Conservation (phyloP, 2,329 filamentous ascomycete species). For the Aspergillus neotritici region DNA sequence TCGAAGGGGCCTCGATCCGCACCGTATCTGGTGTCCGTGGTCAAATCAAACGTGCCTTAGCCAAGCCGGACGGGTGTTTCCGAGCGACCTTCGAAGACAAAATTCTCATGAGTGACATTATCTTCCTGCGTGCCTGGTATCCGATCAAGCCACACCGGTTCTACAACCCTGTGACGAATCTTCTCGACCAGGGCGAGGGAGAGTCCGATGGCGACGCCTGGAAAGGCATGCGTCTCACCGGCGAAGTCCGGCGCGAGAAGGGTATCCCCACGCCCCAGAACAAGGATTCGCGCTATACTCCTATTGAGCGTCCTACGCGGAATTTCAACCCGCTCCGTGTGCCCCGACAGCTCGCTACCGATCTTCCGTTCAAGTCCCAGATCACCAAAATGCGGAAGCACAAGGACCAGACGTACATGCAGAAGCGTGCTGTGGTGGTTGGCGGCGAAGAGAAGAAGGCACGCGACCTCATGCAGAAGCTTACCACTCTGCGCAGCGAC, state of each 20-base stretch:
- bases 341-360: constrained; percentile 56
- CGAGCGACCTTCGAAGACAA: constrained; percentile 98
- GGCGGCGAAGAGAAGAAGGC: constrained; percentile 84
- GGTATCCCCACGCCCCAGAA: constrained; percentile 69
- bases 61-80: constrained; percentile 92
- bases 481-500: constrained; percentile 84
- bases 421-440: constrained; percentile 88
- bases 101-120: constrained; percentile 91
- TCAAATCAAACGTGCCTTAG: constrained; percentile 92
- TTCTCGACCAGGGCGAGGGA: constrained; percentile 57
- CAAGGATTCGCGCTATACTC: constrained; percentile 79
- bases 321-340: constrained; percentile 66
- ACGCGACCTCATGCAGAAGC: constrained; percentile 83
- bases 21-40: constrained; percentile 93
- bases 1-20: constrained; percentile 91
- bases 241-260: constrained; percentile 75
- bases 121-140: constrained; percentile 96
- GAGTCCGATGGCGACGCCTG: constrained; percentile 48
- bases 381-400: constrained; percentile 76
- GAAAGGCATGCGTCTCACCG: constrained; percentile 90
- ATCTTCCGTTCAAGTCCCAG: constrained; percentile 88
- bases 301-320: constrained; percentile 53
- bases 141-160: constrained; percentile 91
- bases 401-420: constrained; percentile 78
- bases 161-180: constrained; percentile 93